These are phyloP conservation scores for Hirsutella minnesotensis DNA, from an alignment of 2,329 filamentous ascomycete genomes.

Conservation along the genomic window DNA sequence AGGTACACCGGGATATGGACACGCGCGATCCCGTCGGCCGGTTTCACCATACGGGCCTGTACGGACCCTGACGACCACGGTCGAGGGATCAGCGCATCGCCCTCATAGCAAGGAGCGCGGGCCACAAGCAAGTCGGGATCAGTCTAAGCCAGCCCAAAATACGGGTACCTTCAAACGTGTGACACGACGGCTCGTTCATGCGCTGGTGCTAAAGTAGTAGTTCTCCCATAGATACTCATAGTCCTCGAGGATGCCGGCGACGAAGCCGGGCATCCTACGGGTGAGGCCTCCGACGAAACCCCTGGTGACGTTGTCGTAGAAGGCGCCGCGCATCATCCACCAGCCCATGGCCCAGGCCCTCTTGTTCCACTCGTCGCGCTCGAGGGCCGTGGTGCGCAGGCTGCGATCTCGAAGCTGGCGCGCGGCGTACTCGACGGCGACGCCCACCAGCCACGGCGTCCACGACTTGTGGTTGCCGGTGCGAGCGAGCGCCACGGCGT, in stretches of 20 bases:
- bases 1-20: too few species aligned
- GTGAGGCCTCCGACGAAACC: constrained; percentile 60
- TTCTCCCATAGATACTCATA: constrained; percentile 98
- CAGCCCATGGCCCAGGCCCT: constrained; percentile 84
- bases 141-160: too few species aligned
- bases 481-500: constrained; percentile 69
- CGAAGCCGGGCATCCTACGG: constrained; percentile 66
- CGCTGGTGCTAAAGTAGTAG: constrained; percentile 72
- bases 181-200: constrained; percentile 9
- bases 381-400: constrained; percentile 71
- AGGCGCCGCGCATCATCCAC: constrained; percentile 95
- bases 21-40: too few species aligned
- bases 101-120: too few species aligned
- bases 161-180: too few species aligned
- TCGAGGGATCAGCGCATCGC: too few species aligned
- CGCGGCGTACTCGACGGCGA: constrained; percentile 77
- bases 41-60: too few species aligned
- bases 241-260: constrained; percentile 81
- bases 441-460: constrained; percentile 82
- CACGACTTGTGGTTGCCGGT: constrained; percentile 66
- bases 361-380: constrained; percentile 80
- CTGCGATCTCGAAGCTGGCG: constrained; percentile 69
- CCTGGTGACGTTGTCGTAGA: constrained; percentile 86
- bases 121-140: too few species aligned
- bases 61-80: too few species aligned